Conservation (phyloP, 192 early-diverging fungal genomes). For the Phlyctochytrium arcticum region DNA sequence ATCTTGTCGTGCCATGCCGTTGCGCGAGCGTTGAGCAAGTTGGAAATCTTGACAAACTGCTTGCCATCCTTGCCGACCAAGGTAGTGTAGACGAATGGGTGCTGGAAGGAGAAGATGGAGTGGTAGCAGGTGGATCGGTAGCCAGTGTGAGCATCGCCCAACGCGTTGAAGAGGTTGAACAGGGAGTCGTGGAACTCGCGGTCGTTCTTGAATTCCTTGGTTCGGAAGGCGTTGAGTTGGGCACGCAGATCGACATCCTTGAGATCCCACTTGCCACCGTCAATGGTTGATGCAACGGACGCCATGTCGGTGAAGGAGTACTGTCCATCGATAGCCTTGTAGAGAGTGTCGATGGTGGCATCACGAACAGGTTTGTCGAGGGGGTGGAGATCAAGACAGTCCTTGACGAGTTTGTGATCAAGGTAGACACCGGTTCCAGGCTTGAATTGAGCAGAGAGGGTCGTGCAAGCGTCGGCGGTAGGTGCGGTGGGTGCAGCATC, state of each 20-base stretch:
- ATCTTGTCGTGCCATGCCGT: not conserved
- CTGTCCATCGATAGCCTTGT: constrained; percentile 2
- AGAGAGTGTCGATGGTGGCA: constrained; percentile 12
- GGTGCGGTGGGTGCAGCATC: too few relatives aligned
- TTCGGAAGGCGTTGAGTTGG: not conserved
- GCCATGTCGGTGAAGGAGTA: constrained; percentile 27
- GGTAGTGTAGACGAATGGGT: constrained; percentile 14
- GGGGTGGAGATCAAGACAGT: constrained; percentile 12
- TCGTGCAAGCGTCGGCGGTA: not conserved
- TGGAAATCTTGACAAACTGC: not conserved
- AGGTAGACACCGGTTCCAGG: not conserved
- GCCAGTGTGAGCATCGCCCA: constrained; percentile 24
- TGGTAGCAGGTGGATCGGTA: constrained; percentile 13
- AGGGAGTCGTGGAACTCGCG: constrained; percentile 16
- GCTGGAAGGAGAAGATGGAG: constrained; percentile 7
- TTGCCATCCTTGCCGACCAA: constrained; percentile 8
- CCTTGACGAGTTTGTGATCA: not conserved
- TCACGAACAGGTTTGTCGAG: constrained; percentile 11
- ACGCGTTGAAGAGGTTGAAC: not conserved
- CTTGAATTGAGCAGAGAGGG: not conserved
- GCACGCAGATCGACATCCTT: constrained; percentile 14
- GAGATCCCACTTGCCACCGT: constrained; percentile 15
- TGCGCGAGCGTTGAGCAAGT: not conserved
- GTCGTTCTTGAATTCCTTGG: constrained; percentile 7
- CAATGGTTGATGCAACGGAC: constrained; percentile 7